Conservation (phyloP, 371 early-diverging fungal species). For the Rhizopus microsporus region DNA sequence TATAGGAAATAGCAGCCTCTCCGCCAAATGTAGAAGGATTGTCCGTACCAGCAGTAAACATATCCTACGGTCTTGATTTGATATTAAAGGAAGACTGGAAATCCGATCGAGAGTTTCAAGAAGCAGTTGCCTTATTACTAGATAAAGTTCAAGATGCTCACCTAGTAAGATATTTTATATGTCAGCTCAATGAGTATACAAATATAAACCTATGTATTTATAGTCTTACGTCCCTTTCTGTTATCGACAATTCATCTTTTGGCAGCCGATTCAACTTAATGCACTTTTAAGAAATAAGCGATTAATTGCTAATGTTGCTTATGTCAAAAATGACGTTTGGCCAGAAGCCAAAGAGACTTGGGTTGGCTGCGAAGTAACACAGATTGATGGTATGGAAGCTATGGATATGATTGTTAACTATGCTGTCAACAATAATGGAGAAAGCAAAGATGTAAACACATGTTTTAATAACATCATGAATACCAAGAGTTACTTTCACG, state of each 20-base stretch:
- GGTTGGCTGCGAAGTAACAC: conserved; percentile 51
- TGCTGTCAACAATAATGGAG: conserved; percentile 58
- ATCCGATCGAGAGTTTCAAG: conserved; percentile 52
- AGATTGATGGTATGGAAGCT: conserved; percentile 49
- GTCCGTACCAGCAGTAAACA: conserved; percentile 44
- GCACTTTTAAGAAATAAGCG: conserved; percentile 41
- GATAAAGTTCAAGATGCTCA: conserved; percentile 57
- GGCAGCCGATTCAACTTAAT: conserved; percentile 56
- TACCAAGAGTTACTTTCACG: conserved; percentile 55
- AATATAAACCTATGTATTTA: too few species aligned
- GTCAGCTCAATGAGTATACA: neutral
- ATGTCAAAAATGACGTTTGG: conserved; percentile 53
- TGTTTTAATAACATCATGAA: conserved; percentile 58
- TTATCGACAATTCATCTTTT: conserved; percentile 54
- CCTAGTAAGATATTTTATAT: conserved; percentile 27
- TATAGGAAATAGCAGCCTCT: conserved; percentile 47
- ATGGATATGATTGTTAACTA: conserved; percentile 55
- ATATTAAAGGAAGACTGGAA: conserved; percentile 46
- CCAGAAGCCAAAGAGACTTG: conserved; percentile 48
- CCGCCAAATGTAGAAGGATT: conserved; percentile 46
- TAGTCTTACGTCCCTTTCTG: conserved; percentile 54
- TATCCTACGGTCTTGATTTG: conserved; percentile 44
- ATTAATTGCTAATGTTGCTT: conserved; percentile 50
- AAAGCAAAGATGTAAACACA: conserved; percentile 55
- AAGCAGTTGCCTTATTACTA: conserved; percentile 46